Evolutionary conservation across 352 stramenopile genomes (phyloP).

Genomic region (Pythium coloratum): DNA sequence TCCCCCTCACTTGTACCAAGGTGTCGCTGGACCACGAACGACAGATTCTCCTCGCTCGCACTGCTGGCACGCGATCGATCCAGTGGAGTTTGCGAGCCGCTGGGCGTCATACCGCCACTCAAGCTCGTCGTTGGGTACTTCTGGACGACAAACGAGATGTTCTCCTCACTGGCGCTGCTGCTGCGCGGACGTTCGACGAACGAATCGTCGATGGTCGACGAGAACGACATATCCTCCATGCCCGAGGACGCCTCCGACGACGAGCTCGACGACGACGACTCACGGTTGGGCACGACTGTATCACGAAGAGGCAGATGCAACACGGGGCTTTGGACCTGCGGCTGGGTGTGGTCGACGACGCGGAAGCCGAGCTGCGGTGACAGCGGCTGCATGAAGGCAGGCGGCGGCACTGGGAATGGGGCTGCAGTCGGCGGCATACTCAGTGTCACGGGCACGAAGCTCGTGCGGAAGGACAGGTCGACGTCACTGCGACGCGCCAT

Average conservation of each 20-base stretch:
- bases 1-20: background rate
- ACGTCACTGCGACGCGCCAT: conserved; percentile 3
- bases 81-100: background rate
- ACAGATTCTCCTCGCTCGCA: conserved; percentile 10
- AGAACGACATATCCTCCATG: conserved; percentile 22
- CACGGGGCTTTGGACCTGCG: background rate
- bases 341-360: conserved; percentile 21
- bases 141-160: background rate
- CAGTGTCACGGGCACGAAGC: conserved; percentile 14
- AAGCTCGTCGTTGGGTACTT: background rate
- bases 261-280: conserved; percentile 14
- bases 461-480: conserved; percentile 23
- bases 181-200: conserved; percentile 12
- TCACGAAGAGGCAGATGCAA: background rate
- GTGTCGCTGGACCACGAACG: conserved; percentile 14
- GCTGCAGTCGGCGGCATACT: background rate
- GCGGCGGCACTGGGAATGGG: background rate
- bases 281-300: background rate
- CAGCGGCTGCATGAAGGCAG: background rate
- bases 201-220: conserved; percentile 26
- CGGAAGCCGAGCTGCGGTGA: conserved; percentile 6
- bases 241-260: conserved; percentile 11
- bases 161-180: conserved; percentile 5
- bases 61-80: background rate
- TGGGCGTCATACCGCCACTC: background rate